Base-by-base conservation (phyloP, 2,329 filamentous ascomycete genomes). In the Xylariaceae sp. region DNA sequence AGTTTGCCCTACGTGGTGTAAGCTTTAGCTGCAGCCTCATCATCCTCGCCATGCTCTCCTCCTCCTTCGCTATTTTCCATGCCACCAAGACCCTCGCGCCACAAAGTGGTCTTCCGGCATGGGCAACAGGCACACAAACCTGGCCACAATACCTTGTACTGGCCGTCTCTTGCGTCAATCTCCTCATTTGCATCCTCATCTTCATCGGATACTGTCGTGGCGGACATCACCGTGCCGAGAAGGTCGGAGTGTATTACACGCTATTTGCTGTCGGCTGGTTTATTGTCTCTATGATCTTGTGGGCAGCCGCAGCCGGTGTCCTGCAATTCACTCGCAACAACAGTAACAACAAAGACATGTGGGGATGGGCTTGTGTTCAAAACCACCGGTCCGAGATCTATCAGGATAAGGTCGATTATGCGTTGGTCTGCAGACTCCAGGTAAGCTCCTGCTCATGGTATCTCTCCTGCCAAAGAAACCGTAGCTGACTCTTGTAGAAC, bases 11-110 rank as follows among this genome's bases (percentile, higher is more conserved):
- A n/a, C 85, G 93, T 51, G 85, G 89, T 42, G 87, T 97, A 68
- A 96, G 91, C 75, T 97, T 98, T 66, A 89, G 88, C 65, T 98
- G 93, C 74, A 91, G 87, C 64, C 76, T 97, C 46, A 96, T 98
- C 62, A 88, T 98, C 51, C 78, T 98, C 43, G 76, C 89, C 48
- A 91, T 98, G 79, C 72, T 98, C 40, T 83, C 86, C 12, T 79
- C 88, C n/a, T 89, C 88, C 3, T 87, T 98, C 59, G 72, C 82
- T 53, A 90, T 98, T 64, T 98, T 98, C 79, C 89, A 93, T 64
- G 79, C 89, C 37, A 96, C 93, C 44, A 87, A 79, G 61, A 40
- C 68, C 13, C 73, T 98, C 2, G 80, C 89, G 26, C 59, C 79
- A 12, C 80, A 91, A 51, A 95, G 88, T 71, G 81, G 78, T 47